These are phyloP conservation scores for Tephrocybe sp. DNA, from an alignment of 768 basidiomycete genomes.

Conservation along the genomic window DNA sequence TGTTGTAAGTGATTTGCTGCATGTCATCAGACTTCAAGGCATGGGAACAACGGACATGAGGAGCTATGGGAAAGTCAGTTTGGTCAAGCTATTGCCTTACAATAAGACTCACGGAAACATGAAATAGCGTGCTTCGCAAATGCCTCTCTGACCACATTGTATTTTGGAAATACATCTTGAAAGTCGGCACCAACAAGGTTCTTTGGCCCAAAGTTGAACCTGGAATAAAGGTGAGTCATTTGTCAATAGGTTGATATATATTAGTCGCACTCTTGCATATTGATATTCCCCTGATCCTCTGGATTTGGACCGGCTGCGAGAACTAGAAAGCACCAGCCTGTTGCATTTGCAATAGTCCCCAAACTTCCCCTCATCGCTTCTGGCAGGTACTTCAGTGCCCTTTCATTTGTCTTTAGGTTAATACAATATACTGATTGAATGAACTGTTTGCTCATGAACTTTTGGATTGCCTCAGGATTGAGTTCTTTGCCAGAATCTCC, in stretches of 20 bases:
- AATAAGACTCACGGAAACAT: neutral
- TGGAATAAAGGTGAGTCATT: neutral
- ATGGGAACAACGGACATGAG: neutral
- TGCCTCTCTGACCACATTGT: neutral
- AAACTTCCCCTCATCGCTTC: neutral
- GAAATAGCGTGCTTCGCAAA: neutral
- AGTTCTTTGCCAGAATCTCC: neutral
- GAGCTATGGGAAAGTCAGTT: neutral
- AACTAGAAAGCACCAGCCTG: neutral
- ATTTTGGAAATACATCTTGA: neutral
- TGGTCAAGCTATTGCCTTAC: neutral
- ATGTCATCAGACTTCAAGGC: neutral
- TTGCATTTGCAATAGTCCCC: neutral
- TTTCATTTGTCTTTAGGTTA: neutral
- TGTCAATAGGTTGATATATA: neutral
- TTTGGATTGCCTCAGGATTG: neutral
- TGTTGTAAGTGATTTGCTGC: neutral
- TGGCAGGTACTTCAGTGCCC: neutral
- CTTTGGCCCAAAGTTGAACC: neutral
- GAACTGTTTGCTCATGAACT: neutral
- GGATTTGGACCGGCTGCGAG: neutral
- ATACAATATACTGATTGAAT: neutral
- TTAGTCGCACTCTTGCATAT: neutral
- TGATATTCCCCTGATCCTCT: neutral
- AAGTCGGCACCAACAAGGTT: neutral